phyloP scores from a whole-genome alignment of 2,329 filamentous ascomycete species.

The Aspergillus jensenii region DNA sequence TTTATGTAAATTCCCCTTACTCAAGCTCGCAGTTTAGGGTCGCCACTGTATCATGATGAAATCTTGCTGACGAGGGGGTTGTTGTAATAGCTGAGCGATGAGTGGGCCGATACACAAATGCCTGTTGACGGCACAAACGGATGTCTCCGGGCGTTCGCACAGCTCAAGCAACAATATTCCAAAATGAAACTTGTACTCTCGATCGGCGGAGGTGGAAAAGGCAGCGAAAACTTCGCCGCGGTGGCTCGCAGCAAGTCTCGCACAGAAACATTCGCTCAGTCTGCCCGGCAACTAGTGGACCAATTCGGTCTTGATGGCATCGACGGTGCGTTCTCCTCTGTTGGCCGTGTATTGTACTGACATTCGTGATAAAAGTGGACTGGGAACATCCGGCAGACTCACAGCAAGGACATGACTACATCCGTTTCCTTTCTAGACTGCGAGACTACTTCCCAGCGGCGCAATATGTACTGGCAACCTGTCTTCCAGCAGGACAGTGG shows the following conservation, averaged over 20 bases:
- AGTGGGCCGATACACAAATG: conserved; percentile 72
- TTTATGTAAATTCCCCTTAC: conserved; percentile 62
- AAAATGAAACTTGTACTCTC: conserved; percentile 75
- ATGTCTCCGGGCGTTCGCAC: conserved; percentile 70
- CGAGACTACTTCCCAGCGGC: conserved; percentile 68
- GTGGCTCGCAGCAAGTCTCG: conserved; percentile 62
- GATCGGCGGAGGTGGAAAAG: conserved; percentile 66
- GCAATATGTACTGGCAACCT: conserved; percentile 68
- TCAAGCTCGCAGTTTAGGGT: conserved; percentile 9
- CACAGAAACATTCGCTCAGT: conserved; percentile 69
- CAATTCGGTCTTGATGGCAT: conserved; percentile 72
- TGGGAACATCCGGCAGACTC: conserved; percentile 74
- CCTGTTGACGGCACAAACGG: conserved; percentile 70
- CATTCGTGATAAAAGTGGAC: conserved; percentile 58
- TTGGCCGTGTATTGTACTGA: neutral
- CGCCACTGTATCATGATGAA: neutral
- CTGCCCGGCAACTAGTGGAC: conserved; percentile 66
- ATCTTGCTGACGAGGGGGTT: conserved; percentile 5
- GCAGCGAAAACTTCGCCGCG: conserved; percentile 65
- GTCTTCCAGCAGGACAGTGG: conserved; percentile 67
- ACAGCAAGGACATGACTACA: conserved; percentile 68
- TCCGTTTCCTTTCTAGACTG: conserved; percentile 65
- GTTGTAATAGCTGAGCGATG: conserved; percentile 66
- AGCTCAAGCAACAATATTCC: conserved; percentile 68
- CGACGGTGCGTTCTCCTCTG: conserved; percentile 57